These are phyloP conservation scores for Pyronema omphalodes DNA, from an alignment of 495 filamentous ascomycete species.

Conservation along the genomic window DNA sequence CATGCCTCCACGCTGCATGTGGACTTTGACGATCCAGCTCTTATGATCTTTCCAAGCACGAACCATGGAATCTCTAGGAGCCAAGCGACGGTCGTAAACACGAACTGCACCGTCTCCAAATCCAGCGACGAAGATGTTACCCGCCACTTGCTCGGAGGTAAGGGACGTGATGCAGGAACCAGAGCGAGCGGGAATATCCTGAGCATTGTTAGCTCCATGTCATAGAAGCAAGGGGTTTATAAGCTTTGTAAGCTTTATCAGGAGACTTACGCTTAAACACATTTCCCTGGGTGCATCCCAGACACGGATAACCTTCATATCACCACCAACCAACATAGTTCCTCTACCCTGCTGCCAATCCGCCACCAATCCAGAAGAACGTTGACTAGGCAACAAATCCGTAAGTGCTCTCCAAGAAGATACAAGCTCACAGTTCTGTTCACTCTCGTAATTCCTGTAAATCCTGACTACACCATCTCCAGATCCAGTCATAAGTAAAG, in stretches of 20 bases:
- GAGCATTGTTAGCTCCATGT: neutral
- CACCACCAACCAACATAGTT: constrained; percentile 79
- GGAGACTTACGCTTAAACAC: constrained; percentile 48
- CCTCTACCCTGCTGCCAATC: constrained; percentile 98
- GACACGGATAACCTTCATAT: constrained; percentile 84
- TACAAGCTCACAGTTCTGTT: constrained; percentile 61
- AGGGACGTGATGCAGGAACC: constrained; percentile 89
- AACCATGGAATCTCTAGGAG: constrained; percentile 71
- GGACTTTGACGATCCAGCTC: constrained; percentile 84
- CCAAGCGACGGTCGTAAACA: constrained; percentile 76
- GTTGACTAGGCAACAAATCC: constrained; percentile 76
- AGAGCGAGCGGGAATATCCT: constrained; percentile 87
- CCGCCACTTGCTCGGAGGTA: constrained; percentile 92
- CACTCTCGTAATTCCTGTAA: constrained; percentile 73
- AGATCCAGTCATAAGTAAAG: constrained; percentile 80
- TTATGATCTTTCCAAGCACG: constrained; percentile 90
- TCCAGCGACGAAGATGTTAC: constrained; percentile 84
- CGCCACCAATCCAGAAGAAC: constrained; percentile 86
- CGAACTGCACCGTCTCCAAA: constrained; percentile 94
- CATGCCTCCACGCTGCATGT: constrained; percentile 90
- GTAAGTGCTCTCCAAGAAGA: constrained; percentile 80
- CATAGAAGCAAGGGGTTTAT: neutral
- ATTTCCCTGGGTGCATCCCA: constrained; percentile 92
- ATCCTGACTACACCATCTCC: constrained; percentile 87
- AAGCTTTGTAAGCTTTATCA: neutral